Conservation (phyloP, 495 filamentous ascomycete species). For the Darksidea phi region DNA sequence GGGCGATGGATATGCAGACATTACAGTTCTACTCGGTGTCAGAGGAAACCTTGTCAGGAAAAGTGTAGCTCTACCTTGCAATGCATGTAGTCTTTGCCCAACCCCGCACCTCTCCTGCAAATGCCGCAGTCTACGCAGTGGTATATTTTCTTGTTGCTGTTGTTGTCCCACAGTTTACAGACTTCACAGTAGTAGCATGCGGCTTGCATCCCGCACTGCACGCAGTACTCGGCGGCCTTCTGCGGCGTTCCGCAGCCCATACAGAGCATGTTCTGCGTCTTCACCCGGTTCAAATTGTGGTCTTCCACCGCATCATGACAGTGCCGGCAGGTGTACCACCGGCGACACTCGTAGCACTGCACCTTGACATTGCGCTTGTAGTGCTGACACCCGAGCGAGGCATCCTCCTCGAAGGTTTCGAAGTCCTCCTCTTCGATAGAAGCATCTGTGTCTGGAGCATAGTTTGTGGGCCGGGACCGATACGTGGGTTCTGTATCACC, state of each 20-base stretch:
- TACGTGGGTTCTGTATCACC: constrained; percentile 73
- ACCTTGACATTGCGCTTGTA: constrained; percentile 95
- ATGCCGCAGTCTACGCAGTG: constrained; percentile 97
- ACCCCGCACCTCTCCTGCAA: constrained; percentile 82
- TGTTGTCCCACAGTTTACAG: constrained; percentile 97
- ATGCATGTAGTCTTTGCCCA: constrained; percentile 96
- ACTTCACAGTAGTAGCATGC: constrained; percentile 93
- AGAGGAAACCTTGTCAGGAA: not conserved
- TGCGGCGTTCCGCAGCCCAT: constrained; percentile 93
- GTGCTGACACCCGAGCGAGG: constrained; percentile 78
- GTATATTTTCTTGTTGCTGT: constrained; percentile 86
- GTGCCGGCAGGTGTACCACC: constrained; percentile 93
- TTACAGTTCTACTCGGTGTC: constrained; percentile 42
- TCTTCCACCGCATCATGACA: constrained; percentile 89
- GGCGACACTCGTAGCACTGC: constrained; percentile 83
- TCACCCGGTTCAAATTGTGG: constrained; percentile 74
- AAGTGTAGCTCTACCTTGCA: constrained; percentile 70
- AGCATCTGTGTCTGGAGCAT: constrained; percentile 44
- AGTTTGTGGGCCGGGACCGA: constrained; percentile 44
- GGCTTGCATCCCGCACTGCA: constrained; percentile 68
- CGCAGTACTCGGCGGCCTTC: constrained; percentile 73
- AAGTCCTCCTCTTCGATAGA: constrained; percentile 43
- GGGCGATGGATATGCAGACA: constrained; percentile 84
- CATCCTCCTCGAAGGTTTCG: constrained; percentile 34
- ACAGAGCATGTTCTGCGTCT: constrained; percentile 94